Conservation (phyloP, 208 protist genomes). For the Naegleria fowleri region DNA sequence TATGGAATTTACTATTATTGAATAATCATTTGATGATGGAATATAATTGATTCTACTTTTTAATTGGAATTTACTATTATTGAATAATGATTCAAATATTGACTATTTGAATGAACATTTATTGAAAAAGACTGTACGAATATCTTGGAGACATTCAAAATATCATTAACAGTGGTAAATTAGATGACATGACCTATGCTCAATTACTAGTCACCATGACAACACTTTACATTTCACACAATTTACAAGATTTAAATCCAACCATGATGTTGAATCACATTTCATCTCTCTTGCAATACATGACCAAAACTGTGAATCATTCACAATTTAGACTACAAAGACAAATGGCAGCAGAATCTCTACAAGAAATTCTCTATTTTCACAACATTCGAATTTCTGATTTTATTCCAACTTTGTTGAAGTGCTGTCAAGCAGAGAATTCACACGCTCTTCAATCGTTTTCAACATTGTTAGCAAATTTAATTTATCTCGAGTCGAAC, state of each 20-base stretch:
- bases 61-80: no score
- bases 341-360: background rate
- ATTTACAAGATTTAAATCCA: background rate
- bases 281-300: background rate
- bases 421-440: background rate
- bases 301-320: background rate
- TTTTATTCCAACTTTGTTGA: background rate
- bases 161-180: background rate
- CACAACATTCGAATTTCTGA: background rate
- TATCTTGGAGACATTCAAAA: background rate
- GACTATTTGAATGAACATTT: no score
- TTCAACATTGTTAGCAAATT: background rate
- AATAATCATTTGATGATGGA: no score
- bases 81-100: no score
- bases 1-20: no score
- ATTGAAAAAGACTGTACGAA: background rate
- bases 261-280: background rate
- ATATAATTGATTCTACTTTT: no score
- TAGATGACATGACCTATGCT: background rate
- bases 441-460: background rate
- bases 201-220: background rate
- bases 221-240: background rate
- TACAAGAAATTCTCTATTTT: background rate
- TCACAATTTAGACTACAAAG: background rate
- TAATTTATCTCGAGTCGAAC: background rate